These are phyloP conservation scores for Ogataea pini DNA, from an alignment of 805 yeast genomes.

Conservation along the genomic window DNA sequence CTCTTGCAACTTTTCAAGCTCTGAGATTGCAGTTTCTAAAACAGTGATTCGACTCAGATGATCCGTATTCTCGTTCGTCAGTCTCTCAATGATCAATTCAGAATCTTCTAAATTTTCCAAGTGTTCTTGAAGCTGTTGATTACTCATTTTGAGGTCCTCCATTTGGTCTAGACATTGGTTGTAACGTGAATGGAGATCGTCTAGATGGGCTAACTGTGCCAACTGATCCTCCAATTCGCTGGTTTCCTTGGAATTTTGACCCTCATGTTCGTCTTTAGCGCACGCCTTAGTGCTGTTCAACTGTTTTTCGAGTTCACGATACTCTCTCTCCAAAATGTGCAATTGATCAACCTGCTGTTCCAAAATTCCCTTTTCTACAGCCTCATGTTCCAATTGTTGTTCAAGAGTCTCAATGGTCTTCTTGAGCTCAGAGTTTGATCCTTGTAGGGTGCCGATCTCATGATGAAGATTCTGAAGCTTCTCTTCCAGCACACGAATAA, in stretches of 20 bases:
- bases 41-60: constrained; percentile 36
- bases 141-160: constrained; percentile 9
- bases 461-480: constrained; percentile 41
- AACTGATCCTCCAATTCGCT: constrained; percentile 12
- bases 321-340: neutral
- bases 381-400: constrained; percentile 34
- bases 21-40: constrained; percentile 42
- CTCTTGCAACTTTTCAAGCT: constrained; percentile 50
- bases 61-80: constrained; percentile 39
- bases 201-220: constrained; percentile 20
- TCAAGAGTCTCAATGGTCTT: constrained; percentile 20
- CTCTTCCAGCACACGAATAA: constrained; percentile 46
- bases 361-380: constrained; percentile 48
- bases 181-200: constrained; percentile 11
- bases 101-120: constrained; percentile 33
- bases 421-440: constrained; percentile 34
- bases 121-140: constrained; percentile 31
- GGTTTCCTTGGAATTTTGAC: neutral
- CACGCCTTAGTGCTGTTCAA: neutral
- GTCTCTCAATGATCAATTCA: constrained; percentile 35
- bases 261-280: too few relatives aligned
- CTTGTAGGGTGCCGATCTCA: constrained; percentile 33
- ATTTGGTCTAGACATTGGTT: constrained; percentile 4
- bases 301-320: neutral
- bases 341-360: constrained; percentile 31